Evolutionary conservation across 2,329 filamentous ascomycete genomes (phyloP).

Genomic region (Aspergillus novofumigatus): DNA sequence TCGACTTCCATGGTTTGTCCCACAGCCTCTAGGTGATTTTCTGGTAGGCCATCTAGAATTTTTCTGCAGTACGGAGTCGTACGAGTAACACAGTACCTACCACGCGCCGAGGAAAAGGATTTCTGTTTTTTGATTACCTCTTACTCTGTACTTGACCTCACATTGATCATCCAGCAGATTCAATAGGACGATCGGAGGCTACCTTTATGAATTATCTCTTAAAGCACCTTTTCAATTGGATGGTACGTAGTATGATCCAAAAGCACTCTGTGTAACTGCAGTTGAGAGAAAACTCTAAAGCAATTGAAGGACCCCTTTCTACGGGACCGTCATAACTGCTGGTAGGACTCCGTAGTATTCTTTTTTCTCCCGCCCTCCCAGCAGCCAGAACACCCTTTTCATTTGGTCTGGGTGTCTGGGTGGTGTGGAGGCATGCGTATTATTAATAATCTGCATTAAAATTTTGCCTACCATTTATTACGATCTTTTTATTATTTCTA

Average conservation of each 20-base stretch:
- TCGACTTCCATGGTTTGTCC: background rate
- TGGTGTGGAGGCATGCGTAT: background rate
- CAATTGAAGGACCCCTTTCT: background rate
- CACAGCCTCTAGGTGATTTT: background rate
- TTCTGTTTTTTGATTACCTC: background rate
- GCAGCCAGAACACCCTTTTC: background rate
- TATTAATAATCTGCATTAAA: background rate
- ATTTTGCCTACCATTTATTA: background rate
- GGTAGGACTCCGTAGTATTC: background rate
- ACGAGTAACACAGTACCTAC: background rate
- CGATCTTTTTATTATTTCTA: slow-evolving; percentile 4
- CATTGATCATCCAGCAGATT: background rate
- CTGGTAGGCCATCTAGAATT: background rate
- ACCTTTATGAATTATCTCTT: background rate
- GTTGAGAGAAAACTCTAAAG: background rate
- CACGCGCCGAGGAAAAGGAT: background rate
- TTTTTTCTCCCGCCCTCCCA: background rate
- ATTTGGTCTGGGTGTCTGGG: background rate
- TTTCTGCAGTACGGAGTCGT: background rate
- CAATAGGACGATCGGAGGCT: background rate
- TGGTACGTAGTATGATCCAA: background rate
- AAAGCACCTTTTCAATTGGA: background rate
- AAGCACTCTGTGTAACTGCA: background rate
- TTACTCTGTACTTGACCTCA: background rate
- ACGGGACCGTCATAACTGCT: background rate